Percentiles rank a stretch among this genome's conserved stretches.
Evolutionary conservation across 1,284 basidiomycete genomes (phyloP).

Genomic region (Ceratobasidium sp.): DNA sequence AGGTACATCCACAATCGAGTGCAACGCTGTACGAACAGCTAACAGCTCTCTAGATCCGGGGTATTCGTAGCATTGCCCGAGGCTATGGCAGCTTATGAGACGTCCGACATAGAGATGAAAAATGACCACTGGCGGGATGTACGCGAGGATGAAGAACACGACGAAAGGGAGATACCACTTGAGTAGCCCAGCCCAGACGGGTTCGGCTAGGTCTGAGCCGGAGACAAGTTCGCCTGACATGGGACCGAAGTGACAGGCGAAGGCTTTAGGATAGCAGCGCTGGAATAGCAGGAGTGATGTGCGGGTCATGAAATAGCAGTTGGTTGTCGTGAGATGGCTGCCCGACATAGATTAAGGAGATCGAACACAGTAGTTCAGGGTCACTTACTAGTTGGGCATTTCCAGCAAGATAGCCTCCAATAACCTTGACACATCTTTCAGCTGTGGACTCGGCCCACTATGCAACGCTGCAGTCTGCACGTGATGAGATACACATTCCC

Average conservation of each 20-base stretch:
- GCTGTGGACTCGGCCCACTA: background rate
- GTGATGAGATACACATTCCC: slow-evolving; percentile 9
- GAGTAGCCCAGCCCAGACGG: slow-evolving; percentile 31
- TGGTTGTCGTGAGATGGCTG: slow-evolving; percentile 28
- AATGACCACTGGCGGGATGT: background rate
- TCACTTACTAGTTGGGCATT: slow-evolving; percentile 36
- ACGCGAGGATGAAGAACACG: background rate
- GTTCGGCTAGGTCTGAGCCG: slow-evolving; percentile 3
- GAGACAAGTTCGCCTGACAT: background rate
- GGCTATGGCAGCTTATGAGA: background rate
- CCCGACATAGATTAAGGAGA: background rate
- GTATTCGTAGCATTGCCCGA: background rate
- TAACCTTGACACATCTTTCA: slow-evolving; percentile 18
- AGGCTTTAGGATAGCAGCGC: slow-evolving; percentile 5
- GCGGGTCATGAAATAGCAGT: slow-evolving; percentile 39
- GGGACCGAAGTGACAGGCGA: slow-evolving; percentile 18
- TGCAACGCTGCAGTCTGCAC: background rate
- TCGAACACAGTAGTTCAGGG: background rate
- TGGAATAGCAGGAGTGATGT: slow-evolving; percentile 19
- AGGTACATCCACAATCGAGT: slow-evolving; percentile 13
- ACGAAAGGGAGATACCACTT: slow-evolving; percentile 33
- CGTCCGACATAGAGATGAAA: background rate
- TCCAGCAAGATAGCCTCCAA: slow-evolving; percentile 35
- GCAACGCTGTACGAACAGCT: too few species aligned
- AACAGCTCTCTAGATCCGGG: too few species aligned